Evolutionary conservation across 441 rosid species (phyloP), one percentile per base, ranked within the genome.

Genomic region (Arabidopsis hybrid): DNA sequence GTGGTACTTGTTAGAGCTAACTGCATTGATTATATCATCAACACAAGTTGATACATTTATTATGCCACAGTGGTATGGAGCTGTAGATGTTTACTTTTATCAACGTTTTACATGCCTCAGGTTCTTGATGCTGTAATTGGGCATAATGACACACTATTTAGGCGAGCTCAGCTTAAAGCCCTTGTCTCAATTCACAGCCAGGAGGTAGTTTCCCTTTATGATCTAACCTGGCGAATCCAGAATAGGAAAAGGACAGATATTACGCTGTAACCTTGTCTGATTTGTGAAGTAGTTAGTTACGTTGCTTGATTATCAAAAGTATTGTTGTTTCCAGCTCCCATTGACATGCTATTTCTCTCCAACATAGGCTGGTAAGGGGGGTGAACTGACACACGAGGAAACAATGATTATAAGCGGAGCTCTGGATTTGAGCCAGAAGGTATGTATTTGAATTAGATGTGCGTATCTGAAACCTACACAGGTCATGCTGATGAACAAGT

Each of bases 361-460:
- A 62, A 77, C 71, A 61, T 73, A 87, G 94, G 94, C 91, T 75
- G 95, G 95, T 47, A 86, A 85, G 69, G 95, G 95, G 6, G 95
- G 95, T 65, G 95, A 89, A 78, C 88, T 89, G 56, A 86, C 92
- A 32, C 95, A 85, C 62, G 95, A 89, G 71, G 95, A 89, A 75
- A 81, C 90, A 38, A 87, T 88, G 79, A 87, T 89, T 72, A 89
- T 89, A 72, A 89, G 94, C 58, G 94, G 94, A 52, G 94, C 94
- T 10, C 83, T 89, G 18, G 95, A 89, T 82, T 84, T 89, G 71
- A 86, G 89, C 34, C 85, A 79, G 77, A 89, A 89, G 92, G 92
- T 89, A 79, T 32, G 34, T 65, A 32, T 59, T 79, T 40, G 38
- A 8, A 62, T 1, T 34, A 43, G 14, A 32, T 17, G 7, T 72